Base-by-base conservation (phyloP, 1,284 basidiomycete genomes). In the Puccinia horiana region DNA sequence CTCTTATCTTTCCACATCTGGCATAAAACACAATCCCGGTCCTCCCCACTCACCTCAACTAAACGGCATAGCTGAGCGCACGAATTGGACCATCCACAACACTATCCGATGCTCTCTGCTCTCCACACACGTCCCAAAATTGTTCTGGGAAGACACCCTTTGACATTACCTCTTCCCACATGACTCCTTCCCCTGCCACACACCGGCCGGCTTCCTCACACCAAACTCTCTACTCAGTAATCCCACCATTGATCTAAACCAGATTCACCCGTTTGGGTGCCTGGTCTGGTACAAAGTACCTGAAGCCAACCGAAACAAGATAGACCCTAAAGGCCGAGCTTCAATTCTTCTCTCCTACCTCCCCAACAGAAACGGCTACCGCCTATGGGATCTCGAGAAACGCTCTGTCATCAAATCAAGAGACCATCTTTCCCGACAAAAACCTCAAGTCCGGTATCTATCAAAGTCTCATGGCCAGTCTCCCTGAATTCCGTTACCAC, bases 11-110 rank as follows among this genome's bases (percentile, higher is more conserved):
- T 29, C n/a, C 16, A 44, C 9, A 2, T 11, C 35, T 23, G 75
- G 75, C 6, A 76, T 76, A 9, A 4, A 40, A 2, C 75, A 61
- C 26, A n/a, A 58, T 12, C 54, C 52, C n/a, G 75, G 75, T n/a
- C 75, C 75, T 8, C 54, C 75, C 9, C 52, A 76, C 56, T 76
- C 56, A 12, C 75, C 75, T 44, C 18, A 63, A 5, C 35, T 44
- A 1, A 76, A 76, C 37, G 75, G 75, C 4, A 37, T 76, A 42
- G 49, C 75, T n/a, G 56, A 76, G 26, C 14, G 74, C 2, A 37
- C 52, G 9, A 76, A 76, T 26, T 26, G 52, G 4, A 76, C 74
- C 2, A 23, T 76, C 23, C 8, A 18, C 16, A 63, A 58, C 9
- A 4, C 29, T 3, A 29, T 76, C 18, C 4, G 75, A 32, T 76